phyloP scores from a whole-genome alignment of 805 yeast genomes.

The Ogataea zsoltii region DNA sequence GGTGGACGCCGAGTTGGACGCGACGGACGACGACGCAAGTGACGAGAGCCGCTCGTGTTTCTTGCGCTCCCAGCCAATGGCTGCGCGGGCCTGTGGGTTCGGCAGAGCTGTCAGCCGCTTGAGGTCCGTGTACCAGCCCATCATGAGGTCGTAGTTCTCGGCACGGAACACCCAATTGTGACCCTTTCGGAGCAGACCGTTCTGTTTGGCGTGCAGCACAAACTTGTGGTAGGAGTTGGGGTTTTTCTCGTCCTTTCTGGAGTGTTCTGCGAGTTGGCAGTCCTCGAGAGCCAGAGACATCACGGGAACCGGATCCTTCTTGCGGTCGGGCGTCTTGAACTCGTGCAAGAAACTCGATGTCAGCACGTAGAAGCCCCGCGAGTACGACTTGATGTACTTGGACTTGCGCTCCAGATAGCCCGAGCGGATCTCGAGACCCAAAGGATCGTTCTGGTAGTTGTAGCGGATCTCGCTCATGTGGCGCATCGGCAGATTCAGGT shows the following conservation, averaged over 20 bases:
- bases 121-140: constrained; percentile 81
- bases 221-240: constrained; percentile 67
- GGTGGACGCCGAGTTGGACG: constrained; percentile 24
- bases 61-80: constrained; percentile 39
- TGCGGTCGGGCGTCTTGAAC: constrained; percentile 80
- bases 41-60: constrained; percentile 26
- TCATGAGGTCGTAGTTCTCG: constrained; percentile 78
- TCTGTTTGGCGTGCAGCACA: constrained; percentile 72
- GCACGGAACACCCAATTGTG: constrained; percentile 96
- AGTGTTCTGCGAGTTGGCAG: constrained; percentile 81
- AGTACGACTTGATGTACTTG: constrained; percentile 87
- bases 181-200: constrained; percentile 73
- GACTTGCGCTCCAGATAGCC: constrained; percentile 89
- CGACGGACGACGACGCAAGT: constrained; percentile 30
- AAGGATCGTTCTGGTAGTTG: constrained; percentile 66
- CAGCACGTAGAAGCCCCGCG: constrained; percentile 86
- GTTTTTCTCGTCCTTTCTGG: constrained; percentile 62
- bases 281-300: constrained; percentile 80
- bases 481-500: constrained; percentile 61
- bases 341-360: constrained; percentile 90
- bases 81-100: constrained; percentile 59
- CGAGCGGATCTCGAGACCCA: constrained; percentile 66
- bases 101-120: constrained; percentile 63
- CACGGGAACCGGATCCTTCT: constrained; percentile 76
- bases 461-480: constrained; percentile 62